phyloP scores from a whole-genome alignment of 1,284 basidiomycete species.

The Rhodofomes roseus region DNA sequence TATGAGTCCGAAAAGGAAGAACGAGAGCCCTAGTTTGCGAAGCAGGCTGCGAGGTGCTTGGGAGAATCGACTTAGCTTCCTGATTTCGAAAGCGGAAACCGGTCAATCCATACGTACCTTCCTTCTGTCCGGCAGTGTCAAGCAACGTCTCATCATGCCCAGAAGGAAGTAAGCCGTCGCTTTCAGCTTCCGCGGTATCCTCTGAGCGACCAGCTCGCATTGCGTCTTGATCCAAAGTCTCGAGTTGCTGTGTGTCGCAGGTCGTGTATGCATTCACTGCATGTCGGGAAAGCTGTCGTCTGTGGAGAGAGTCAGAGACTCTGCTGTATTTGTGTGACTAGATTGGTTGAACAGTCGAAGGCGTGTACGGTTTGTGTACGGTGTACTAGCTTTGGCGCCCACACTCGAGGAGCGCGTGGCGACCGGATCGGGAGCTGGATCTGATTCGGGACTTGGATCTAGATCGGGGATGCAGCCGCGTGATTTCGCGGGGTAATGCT shows the following conservation, averaged over 20 bases:
- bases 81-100: not conserved
- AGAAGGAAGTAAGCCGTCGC: not conserved
- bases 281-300: not conserved
- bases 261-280: not conserved
- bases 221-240: not conserved
- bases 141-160: too few species aligned
- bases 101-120: not conserved
- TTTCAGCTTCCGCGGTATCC: not conserved
- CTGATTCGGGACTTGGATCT: too few species aligned
- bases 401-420: not conserved
- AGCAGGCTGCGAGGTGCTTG: conserved; percentile 14
- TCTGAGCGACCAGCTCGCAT: too few species aligned
- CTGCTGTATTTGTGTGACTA: too few species aligned
- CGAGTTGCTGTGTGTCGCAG: not conserved
- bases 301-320: not conserved
- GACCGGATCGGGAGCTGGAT: not conserved
- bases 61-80: too few species aligned
- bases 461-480: too few species aligned
- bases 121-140: not conserved
- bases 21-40: conserved; percentile 40
- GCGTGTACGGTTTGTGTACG: too few species aligned
- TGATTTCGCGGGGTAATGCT: not conserved
- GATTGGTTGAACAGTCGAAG: too few species aligned
- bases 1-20: conserved; percentile 57
- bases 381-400: too few species aligned